These are phyloP conservation scores for Trypanosomatidae sp. DNA, from an alignment of 208 protist genomes.

Conservation along the genomic window DNA sequence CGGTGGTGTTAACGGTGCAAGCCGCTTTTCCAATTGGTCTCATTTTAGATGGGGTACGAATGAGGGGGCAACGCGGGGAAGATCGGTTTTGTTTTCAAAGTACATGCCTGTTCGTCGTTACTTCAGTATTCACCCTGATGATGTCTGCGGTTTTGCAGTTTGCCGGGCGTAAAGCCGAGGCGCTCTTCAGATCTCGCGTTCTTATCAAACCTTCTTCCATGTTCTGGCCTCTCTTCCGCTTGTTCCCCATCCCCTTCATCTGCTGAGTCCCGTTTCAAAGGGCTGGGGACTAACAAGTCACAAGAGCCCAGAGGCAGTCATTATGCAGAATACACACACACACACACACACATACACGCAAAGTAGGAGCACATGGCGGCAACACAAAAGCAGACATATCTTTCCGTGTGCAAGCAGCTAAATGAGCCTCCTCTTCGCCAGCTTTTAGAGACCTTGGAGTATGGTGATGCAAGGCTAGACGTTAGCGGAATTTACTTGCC, in stretches of 20 bases:
- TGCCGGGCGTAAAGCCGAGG: background rate
- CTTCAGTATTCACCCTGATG: no score
- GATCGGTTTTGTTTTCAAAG: background rate
- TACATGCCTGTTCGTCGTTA: background rate
- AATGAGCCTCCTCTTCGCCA: constrained; percentile 12
- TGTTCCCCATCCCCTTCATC: background rate
- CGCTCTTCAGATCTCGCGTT: background rate
- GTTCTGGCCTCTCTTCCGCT: background rate
- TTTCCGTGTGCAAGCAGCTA: constrained; percentile 13
- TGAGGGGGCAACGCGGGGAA: no score
- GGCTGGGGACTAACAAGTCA: background rate
- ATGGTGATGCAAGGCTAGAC: constrained; percentile 10
- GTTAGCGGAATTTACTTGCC: constrained; percentile 53
- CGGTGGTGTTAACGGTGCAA: background rate
- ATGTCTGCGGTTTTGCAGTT: background rate
- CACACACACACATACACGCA: background rate
- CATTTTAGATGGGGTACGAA: background rate
- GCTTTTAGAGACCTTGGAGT: constrained; percentile 7
- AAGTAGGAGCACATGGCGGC: background rate
- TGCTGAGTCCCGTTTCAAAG: background rate
- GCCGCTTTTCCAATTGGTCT: background rate
- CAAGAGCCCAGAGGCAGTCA: background rate
- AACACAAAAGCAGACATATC: constrained; percentile 14
- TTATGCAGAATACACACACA: background rate
- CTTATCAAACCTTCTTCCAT: background rate